These are phyloP conservation scores for Aspergillus quadricinctus DNA, from an alignment of 2,329 filamentous ascomycete genomes.

Conservation along the genomic window DNA sequence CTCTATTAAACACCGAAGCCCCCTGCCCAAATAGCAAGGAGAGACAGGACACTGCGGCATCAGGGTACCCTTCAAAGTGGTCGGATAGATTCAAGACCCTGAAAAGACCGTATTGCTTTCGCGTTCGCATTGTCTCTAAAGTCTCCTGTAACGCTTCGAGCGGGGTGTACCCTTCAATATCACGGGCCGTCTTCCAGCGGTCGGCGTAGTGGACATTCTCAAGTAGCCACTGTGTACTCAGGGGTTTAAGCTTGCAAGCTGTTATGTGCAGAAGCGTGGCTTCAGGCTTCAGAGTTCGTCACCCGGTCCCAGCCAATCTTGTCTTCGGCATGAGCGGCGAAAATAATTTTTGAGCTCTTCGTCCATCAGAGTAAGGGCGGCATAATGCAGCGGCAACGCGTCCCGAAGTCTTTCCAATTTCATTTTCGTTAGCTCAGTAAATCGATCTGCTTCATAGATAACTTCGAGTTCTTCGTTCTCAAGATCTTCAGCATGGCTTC, in stretches of 20 bases:
- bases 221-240: constrained; percentile 26
- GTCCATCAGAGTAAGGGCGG: constrained; percentile 12
- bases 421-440: constrained; percentile 3
- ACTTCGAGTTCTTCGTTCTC: constrained; percentile 10
- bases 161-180: constrained; percentile 31
- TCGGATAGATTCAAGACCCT: constrained; percentile 24
- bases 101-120: constrained; percentile 5
- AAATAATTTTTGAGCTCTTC: constrained; percentile 12
- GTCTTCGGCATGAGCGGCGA: constrained; percentile 6
- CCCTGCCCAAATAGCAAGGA: constrained; percentile 9
- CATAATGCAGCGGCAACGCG: constrained; percentile 12
- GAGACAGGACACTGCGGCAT: constrained; percentile 25
- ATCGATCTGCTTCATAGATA: constrained; percentile 3
- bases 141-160: constrained; percentile 26
- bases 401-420: constrained; percentile 11
- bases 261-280: constrained; percentile 26
- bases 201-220: constrained; percentile 12
- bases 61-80: constrained; percentile 27
- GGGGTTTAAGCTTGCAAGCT: constrained; percentile 19
- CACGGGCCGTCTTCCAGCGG: constrained; percentile 21
- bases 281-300: constrained; percentile 16
- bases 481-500: constrained; percentile 8
- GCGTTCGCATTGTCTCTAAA: constrained; percentile 27
- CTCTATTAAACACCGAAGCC: constrained; percentile 9
- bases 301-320: constrained; percentile 13